These are phyloP conservation scores for Fusarium paranaense DNA, from an alignment of 2,329 filamentous ascomycete species.

Conservation along the genomic window DNA sequence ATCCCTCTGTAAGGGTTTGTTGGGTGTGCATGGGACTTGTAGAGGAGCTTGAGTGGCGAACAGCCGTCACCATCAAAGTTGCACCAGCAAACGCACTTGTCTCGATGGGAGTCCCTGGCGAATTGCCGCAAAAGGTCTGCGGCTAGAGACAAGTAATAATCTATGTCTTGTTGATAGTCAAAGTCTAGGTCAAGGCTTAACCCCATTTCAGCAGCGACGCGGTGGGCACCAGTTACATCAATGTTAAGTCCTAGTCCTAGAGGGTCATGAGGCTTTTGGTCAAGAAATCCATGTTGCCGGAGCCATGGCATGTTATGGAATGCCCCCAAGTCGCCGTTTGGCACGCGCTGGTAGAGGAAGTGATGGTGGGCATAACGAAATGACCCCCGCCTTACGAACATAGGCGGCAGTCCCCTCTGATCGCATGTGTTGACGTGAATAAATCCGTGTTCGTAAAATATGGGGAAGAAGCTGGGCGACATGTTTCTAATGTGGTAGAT, in stretches of 20 bases:
- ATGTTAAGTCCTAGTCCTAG: neutral
- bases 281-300: neutral
- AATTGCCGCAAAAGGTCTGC: neutral
- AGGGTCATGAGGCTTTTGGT: neutral
- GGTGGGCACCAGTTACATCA: neutral
- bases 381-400: neutral
- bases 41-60: neutral
- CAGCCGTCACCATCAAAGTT: neutral
- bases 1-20: accelerated
- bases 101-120: neutral
- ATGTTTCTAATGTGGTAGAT: accelerated
- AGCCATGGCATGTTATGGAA: neutral
- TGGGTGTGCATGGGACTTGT: neutral
- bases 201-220: neutral
- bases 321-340: no score
- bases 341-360: neutral
- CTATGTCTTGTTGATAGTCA: neutral
- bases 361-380: accelerated
- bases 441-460: neutral
- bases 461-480: neutral
- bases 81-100: conserved; percentile 1
- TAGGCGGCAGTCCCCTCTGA: neutral
- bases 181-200: accelerated
- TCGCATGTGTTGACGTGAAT: neutral
- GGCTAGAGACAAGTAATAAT: neutral